These are phyloP conservation scores for Ormosia emarginata DNA, from an alignment of 306 rosid genomes.

Conservation along the genomic window DNA sequence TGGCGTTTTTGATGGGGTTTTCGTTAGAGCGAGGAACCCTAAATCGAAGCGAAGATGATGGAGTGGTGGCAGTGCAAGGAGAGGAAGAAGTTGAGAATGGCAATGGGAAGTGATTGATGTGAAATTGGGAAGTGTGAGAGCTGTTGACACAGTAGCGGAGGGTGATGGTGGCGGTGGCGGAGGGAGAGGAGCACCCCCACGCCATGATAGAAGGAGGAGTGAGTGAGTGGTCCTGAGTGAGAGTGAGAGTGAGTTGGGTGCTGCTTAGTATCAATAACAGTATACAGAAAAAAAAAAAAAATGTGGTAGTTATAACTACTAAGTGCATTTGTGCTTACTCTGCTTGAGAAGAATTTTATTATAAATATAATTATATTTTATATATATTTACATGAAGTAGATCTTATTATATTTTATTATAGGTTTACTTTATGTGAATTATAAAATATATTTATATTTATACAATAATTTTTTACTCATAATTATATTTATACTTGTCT, in stretches of 20 bases:
- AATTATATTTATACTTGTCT: too few relatives aligned
- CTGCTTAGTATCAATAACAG: not conserved
- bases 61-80: not conserved
- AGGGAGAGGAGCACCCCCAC: slow-evolving; percentile 25
- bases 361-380: too few relatives aligned
- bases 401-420: too few relatives aligned
- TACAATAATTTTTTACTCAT: too few relatives aligned
- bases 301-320: slow-evolving; percentile 3
- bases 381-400: too few relatives aligned
- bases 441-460: too few relatives aligned
- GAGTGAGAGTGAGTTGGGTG: not conserved
- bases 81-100: slow-evolving; percentile 2
- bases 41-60: slow-evolving; percentile 9
- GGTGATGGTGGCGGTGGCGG: not conserved
- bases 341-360: too few relatives aligned
- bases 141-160: not conserved
- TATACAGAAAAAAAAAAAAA: not conserved
- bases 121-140: slow-evolving; percentile 1
- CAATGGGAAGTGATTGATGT: not conserved
- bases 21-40: slow-evolving; percentile 19
- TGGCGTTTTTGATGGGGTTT: not conserved
- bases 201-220: slow-evolving; percentile 16
- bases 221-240: not conserved
- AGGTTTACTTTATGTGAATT: too few relatives aligned
- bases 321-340: not conserved